Base-by-base conservation (phyloP, 768 basidiomycete genomes). In the Imleria badia region DNA sequence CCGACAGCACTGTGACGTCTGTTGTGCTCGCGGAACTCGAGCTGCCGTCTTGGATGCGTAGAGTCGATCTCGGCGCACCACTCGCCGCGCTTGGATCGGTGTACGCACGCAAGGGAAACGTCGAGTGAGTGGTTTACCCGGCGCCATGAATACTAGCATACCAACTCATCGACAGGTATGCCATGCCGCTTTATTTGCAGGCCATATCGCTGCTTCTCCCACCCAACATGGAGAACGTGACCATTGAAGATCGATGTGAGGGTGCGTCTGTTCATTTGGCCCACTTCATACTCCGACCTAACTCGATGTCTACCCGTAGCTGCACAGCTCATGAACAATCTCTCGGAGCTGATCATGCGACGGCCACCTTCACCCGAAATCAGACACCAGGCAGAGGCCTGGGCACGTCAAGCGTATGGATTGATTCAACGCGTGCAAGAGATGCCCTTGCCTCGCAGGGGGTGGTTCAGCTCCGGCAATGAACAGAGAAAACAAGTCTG, bases 61-160 rank as follows among this genome's bases (percentile, higher is more conserved):
- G 73, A 52, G 76, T 78, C 20, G 85, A 89, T 59, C 69, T 89
- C 23, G 85, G 82, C 19, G 83, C 85, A 11, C 87, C 86, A 2
- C 74, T 89, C 33, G 86, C 87, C 60, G 81, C 85, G 1, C 74
- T 90, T 5, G 88, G 81, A 1, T 72, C 77, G 5, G 83, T 83
- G 48, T 87, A 89, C 58, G 79, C 80, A 5, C 72, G 75, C 33
- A 72, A 72, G 34, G 85, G 82, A 20, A 81, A 80, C 52, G 59
- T 75, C n/a, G 79, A 84, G 59, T 55, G 41, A 51, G 67, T 60
- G 7, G 36, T 31, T 58, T 26, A 5, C n/a, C 17, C 5, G 7
- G 29, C 22, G 9, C 3, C 33, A 12, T 10, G 9, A 30, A 35
- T 39, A 23, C 26, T 8, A 5, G 17, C 22, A 8, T 47, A 33